Conservation (phyloP, 306 rosid genomes). For the Medicago ruthenica region DNA sequence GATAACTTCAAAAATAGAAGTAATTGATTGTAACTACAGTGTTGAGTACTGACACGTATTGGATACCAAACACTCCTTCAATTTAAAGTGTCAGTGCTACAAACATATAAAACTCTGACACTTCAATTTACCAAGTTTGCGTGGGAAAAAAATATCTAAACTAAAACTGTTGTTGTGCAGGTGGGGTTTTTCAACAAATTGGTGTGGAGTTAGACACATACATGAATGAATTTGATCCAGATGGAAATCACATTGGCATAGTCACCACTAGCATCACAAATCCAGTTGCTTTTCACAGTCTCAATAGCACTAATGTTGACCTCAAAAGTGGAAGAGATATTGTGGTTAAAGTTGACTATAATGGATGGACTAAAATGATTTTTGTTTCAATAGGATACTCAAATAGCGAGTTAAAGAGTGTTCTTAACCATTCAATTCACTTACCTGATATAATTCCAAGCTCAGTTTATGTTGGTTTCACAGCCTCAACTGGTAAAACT, state of each 20-base stretch:
- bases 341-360: constrained; percentile 53
- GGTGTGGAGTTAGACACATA: constrained; percentile 61
- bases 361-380: constrained; percentile 51
- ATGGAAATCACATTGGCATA: constrained; percentile 62
- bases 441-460: constrained; percentile 48
- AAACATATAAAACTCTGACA: background rate
- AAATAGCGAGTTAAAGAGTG: constrained; percentile 36
- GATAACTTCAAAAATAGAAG: too few relatives aligned
- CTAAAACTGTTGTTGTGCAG: constrained; percentile 38
- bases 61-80: background rate
- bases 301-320: constrained; percentile 43
- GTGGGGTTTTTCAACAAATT: constrained; percentile 50
- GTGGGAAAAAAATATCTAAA: background rate
- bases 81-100: background rate
- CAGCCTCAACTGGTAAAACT: constrained; percentile 51
- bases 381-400: constrained; percentile 52
- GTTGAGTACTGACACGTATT: background rate
- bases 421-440: constrained; percentile 50
- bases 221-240: constrained; percentile 64
- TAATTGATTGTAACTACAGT: too few relatives aligned
- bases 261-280: constrained; percentile 54
- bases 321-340: constrained; percentile 65
- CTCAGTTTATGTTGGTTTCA: constrained; percentile 63
- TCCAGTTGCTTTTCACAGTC: constrained; percentile 52
- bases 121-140: background rate